phyloP scores from a whole-genome alignment of 768 basidiomycete genomes.

The Phanerochaete carnosa region DNA sequence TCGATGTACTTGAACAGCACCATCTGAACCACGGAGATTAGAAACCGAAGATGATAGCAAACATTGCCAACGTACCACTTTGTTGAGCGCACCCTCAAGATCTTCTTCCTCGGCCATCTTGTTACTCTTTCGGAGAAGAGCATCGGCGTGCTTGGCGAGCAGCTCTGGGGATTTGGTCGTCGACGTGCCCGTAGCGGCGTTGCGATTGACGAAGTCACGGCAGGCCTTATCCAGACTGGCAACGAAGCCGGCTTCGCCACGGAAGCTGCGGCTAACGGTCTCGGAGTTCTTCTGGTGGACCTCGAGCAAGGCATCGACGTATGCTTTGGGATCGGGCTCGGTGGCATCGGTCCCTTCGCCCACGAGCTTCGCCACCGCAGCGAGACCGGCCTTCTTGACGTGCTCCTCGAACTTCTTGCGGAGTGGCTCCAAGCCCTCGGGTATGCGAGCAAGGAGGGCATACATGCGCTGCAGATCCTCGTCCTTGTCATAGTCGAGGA shows the following conservation, averaged over 20 bases:
- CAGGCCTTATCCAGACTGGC: conserved; percentile 94
- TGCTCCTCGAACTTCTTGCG: conserved; percentile 93
- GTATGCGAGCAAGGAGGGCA: conserved; percentile 83
- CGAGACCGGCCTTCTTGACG: conserved; percentile 86
- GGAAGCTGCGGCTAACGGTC: conserved; percentile 84
- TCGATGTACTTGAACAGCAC: conserved; percentile 96
- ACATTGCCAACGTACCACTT: conserved; percentile 59
- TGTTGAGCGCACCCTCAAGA: conserved; percentile 84
- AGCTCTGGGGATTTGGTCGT: conserved; percentile 87
- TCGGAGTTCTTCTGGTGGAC: conserved; percentile 92
- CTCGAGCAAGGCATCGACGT: conserved; percentile 88
- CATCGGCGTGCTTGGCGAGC: conserved; percentile 88
- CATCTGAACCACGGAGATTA: conserved; percentile 56
- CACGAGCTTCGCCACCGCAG: conserved; percentile 71
- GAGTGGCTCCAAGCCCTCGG: conserved; percentile 86
- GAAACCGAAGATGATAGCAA: not conserved
- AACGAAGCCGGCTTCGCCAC: conserved; percentile 90
- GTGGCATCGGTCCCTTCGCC: conserved; percentile 51
- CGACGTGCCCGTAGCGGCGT: conserved; percentile 83
- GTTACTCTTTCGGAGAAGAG: conserved; percentile 89
- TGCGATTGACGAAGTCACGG: conserved; percentile 92
- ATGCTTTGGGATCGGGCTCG: conserved; percentile 87
- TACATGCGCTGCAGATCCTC: conserved; percentile 97
- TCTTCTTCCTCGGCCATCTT: conserved; percentile 92
- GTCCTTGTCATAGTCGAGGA: conserved; percentile 91